Evolutionary conservation across 2,329 filamentous ascomycete genomes (phyloP), one percentile per base, ranked within the genome.

Genomic region (Aplosporella prunicola): DNA sequence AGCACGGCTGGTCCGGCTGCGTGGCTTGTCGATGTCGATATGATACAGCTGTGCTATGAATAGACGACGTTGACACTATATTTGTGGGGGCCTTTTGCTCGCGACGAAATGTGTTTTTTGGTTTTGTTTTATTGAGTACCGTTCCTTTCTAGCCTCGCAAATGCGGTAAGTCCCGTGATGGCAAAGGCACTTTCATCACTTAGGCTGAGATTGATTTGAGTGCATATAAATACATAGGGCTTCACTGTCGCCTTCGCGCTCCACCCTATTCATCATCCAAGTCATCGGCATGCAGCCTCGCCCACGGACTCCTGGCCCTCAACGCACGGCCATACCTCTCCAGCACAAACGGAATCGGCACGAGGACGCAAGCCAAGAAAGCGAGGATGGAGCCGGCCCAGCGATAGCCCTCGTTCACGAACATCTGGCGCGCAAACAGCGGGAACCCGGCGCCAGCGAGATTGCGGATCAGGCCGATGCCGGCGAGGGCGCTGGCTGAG

Each of bases 401-500:
- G 18, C 45, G 47, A 9, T 53, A 53, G 5, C 56, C 56, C n/a
- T 48, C 24, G 4, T 41, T 46, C 5, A 53, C n/a, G 20, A 58
- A 58, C 38, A 60, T 9, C 23, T 43, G 45, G 17, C 52, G 46
- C 1, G 55, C 55, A 9, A 56, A 39, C 6, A 60, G 40, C 4
- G 56, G 56, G 29, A 60, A 60, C 0, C 41, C 49, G 30, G 55
- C 55, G 6, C 56, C 60, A 20, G 56, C 57, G 0, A 62, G 29
- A 41, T 63, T 63, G 3, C 60, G 47, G 9, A 60, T 47, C 5
- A 64, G 42, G 6, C 60, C 60, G 9, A 64, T 60, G 0, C 60
- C 61, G 10, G 62, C 62, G 5, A 66, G 52, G 1, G 62, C 62
- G 11, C 55, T 60, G 4, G 63, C 62, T 8, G 59, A 62, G 42